Conservation (phyloP, 371 early-diverging fungal genomes). For the Mortierella sp. region DNA sequence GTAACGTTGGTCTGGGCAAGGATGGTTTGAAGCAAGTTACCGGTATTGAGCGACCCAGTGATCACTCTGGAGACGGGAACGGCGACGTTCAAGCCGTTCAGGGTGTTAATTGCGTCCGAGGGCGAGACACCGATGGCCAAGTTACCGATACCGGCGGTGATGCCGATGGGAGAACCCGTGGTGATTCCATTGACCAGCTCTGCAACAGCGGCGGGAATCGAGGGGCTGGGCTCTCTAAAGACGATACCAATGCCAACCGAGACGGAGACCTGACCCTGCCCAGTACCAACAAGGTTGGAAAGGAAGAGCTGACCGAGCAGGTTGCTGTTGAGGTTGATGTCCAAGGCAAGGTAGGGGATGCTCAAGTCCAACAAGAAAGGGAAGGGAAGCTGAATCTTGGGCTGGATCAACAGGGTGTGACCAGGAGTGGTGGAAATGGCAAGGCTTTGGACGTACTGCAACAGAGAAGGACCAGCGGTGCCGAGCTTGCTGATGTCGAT, state of each 20-base stretch:
- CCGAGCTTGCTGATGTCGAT: conserved; percentile 49
- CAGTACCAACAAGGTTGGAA: conserved; percentile 46
- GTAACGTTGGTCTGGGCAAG: conserved; percentile 37
- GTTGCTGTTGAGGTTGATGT: conserved; percentile 49
- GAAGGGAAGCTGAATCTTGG: conserved; percentile 43
- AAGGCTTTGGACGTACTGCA: conserved; percentile 36
- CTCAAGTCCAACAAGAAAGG: conserved; percentile 46
- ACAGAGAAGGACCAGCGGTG: conserved; percentile 27
- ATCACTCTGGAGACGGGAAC: conserved; percentile 36
- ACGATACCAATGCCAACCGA: conserved; percentile 52
- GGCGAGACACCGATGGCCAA: conserved; percentile 51
- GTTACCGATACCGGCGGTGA: conserved; percentile 43
- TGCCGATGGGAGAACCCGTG: conserved; percentile 25
- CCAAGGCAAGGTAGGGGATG: conserved; percentile 51
- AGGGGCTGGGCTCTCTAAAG: conserved; percentile 44
- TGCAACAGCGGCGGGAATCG: conserved; percentile 39
- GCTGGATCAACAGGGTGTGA: conserved; percentile 51
- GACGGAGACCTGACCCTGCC: conserved; percentile 45
- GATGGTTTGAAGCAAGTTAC: conserved; percentile 30
- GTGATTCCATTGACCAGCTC: conserved; percentile 37
- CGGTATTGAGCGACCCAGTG: conserved; percentile 33
- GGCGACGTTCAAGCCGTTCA: conserved; percentile 30
- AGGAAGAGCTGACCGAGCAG: conserved; percentile 45
- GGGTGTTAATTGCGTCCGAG: conserved; percentile 45
- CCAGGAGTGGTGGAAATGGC: conserved; percentile 52